Base-by-base conservation (phyloP, 805 yeast species). In the Candida stauntonica region DNA sequence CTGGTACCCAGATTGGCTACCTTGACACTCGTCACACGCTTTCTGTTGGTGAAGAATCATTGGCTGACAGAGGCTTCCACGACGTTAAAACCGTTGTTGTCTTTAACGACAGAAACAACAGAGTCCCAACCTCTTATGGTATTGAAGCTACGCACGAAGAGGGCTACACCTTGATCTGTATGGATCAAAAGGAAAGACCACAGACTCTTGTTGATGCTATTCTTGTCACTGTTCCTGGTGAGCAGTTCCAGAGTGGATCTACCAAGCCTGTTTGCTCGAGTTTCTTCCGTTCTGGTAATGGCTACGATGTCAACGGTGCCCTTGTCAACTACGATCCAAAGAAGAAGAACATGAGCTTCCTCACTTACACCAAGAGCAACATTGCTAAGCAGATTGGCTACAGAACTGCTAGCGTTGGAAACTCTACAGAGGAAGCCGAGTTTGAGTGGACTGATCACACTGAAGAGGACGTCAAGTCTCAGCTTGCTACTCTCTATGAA, bases 141-240 rank as follows among this genome's bases (percentile, higher is more conserved):
- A 16, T 34, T 15, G 32, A 34, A 16, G 37, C 37, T 16, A 11
- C 9, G 5, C 37, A 34, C 20, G 21, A 23, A 7, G 32, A 34
- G 5, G 37, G 37, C 7, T 34, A 27, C 27, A 34, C 37, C 5
- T 20, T 28, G 5, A 12, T 34, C 16, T 33, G 36, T 27, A 5
- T 33, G 13, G 31, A 26, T 11, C 20, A 14, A 5, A n/a, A 8
- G n/a, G 16, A 15, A 5, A 3, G 26, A 7, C 20, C 36, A 7
- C 15, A 24, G 3, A 12, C 16, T 16, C 17, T 33, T 23, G 35
- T 21, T 13, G 29, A 33, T 7, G n/a, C 5, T 6, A 31, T 31
- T 7, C n/a, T 17, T 7, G 5, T 5, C 17, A 7, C n/a, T 16
- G 28, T n/a, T 6, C 19, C 30, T 5, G 36, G 31, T 19, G 23